Percentiles rank a stretch among this genome's conserved stretches.
Evolutionary conservation across 495 filamentous ascomycete species (phyloP).

Genomic region (Penicillium malachiteum): DNA sequence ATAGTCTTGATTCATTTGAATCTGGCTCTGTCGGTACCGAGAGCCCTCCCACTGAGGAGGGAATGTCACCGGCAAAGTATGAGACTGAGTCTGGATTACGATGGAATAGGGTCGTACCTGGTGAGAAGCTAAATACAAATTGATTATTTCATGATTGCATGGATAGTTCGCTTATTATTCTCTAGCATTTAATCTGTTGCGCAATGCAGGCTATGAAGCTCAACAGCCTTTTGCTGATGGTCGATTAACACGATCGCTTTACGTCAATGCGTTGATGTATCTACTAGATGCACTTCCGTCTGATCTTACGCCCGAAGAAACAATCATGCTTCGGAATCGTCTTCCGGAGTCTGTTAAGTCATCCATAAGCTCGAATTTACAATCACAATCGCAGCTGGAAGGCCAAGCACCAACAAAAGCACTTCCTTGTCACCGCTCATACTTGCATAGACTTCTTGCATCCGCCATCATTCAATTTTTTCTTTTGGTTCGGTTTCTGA

Average conservation of each 20-base stretch:
- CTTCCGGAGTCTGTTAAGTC: constrained; percentile 30
- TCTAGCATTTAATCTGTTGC: constrained; percentile 41
- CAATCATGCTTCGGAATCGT: constrained; percentile 25
- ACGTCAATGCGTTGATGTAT: constrained; percentile 64
- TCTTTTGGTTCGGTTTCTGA: constrained; percentile 52
- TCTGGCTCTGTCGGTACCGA: constrained; percentile 14
- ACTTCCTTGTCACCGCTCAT: constrained; percentile 31
- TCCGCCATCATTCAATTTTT: constrained; percentile 56
- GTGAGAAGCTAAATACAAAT: constrained; percentile 20
- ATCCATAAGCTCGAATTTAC: constrained; percentile 4
- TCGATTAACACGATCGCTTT: constrained; percentile 61
- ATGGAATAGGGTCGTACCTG: constrained; percentile 43
- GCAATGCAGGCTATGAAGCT: constrained; percentile 40
- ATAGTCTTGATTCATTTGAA: constrained; percentile 18
- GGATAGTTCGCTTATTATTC: neutral
- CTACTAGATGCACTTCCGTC: constrained; percentile 63
- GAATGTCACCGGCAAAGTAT: constrained; percentile 23
- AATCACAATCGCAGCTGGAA: constrained; percentile 33
- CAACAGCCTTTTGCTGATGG: constrained; percentile 36
- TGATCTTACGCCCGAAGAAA: constrained; percentile 49
- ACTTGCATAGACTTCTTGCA: constrained; percentile 59
- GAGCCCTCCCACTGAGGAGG: constrained; percentile 11
- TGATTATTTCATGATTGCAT: neutral
- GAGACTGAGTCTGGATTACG: constrained; percentile 38
- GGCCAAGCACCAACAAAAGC: constrained; percentile 1